phyloP scores from a whole-genome alignment of 306 rosid genomes.

The Rubus idaeus region DNA sequence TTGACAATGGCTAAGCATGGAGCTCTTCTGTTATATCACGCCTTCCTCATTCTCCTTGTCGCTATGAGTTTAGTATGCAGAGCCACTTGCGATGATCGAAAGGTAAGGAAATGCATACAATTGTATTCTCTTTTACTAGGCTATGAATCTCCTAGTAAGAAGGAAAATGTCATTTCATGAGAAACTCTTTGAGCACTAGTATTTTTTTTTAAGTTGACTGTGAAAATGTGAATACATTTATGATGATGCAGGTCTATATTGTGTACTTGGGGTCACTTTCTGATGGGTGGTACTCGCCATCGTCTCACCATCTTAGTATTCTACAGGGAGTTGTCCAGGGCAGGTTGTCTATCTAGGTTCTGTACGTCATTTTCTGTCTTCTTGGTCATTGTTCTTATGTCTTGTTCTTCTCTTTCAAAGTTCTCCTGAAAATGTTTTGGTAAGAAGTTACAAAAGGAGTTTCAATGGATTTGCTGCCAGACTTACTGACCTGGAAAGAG shows the following conservation, averaged over 20 bases:
- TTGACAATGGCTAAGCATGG: not conserved
- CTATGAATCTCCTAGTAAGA: not conserved
- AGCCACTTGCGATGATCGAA: not conserved
- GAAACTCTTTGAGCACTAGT: not conserved
- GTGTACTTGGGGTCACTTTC: constrained; percentile 22
- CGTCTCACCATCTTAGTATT: constrained; percentile 10
- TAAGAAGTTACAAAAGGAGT: constrained; percentile 34
- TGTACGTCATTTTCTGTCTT: not conserved
- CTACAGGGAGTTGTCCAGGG: constrained; percentile 2
- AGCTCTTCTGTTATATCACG: not conserved
- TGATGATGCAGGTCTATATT: constrained; percentile 9
- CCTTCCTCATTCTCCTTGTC: not conserved
- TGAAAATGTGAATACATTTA: not conserved
- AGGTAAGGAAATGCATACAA: constrained; percentile 1
- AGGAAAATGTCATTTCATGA: not conserved
- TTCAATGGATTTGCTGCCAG: constrained; percentile 40
- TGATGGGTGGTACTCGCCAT: not conserved
- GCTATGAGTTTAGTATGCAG: not conserved
- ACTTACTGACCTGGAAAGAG: constrained; percentile 20
- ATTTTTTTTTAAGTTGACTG: not conserved
- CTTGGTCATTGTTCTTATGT: not conserved
- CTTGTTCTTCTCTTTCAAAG: not conserved
- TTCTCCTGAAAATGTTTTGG: not conserved
- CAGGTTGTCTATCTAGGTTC: not conserved
- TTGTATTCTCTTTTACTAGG: not conserved